Evolutionary conservation across 1,139 yeast species (phyloP).

Genomic region (Suhomyces panamericanus): DNA sequence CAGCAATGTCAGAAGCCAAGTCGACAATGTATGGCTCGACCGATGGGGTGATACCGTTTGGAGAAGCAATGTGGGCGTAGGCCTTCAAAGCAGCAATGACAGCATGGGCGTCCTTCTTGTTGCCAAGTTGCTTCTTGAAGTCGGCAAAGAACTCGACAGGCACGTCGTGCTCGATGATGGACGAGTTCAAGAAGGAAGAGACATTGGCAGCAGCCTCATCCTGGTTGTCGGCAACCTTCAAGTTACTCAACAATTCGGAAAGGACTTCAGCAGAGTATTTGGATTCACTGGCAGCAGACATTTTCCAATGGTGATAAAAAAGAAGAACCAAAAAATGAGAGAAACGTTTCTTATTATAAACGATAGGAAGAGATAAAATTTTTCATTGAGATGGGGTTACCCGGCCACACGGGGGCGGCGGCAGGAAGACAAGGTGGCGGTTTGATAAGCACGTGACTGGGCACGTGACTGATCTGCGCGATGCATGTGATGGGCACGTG

Average conservation of each 20-base stretch:
- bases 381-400: conserved; percentile 13
- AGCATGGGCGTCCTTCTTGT: conserved; percentile 69
- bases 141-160: conserved; percentile 85
- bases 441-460: not conserved
- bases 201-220: conserved; percentile 86
- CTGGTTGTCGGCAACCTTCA: conserved; percentile 90
- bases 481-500: too few species aligned
- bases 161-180: conserved; percentile 97
- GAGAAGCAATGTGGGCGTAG: conserved; percentile 78
- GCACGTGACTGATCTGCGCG: not conserved
- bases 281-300: conserved; percentile 67
- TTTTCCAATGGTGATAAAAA: conserved; percentile 33
- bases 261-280: conserved; percentile 78
- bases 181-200: conserved; percentile 92
- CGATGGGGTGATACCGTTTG: conserved; percentile 78
- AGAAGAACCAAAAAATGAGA: conserved; percentile 9
- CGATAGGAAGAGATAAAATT: conserved; percentile 11
- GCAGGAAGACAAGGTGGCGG: not conserved
- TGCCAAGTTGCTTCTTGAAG: conserved; percentile 71
- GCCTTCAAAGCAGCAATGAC: conserved; percentile 83
- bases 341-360: conserved; percentile 12
- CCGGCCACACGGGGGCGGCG: conserved; percentile 13
- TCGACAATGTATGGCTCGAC: conserved; percentile 93
- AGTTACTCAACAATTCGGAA: conserved; percentile 89
- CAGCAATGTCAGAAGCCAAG: conserved; percentile 67